phyloP scores from a whole-genome alignment of 2,329 filamentous ascomycete species.

The Trichoderma citrinoviride region DNA sequence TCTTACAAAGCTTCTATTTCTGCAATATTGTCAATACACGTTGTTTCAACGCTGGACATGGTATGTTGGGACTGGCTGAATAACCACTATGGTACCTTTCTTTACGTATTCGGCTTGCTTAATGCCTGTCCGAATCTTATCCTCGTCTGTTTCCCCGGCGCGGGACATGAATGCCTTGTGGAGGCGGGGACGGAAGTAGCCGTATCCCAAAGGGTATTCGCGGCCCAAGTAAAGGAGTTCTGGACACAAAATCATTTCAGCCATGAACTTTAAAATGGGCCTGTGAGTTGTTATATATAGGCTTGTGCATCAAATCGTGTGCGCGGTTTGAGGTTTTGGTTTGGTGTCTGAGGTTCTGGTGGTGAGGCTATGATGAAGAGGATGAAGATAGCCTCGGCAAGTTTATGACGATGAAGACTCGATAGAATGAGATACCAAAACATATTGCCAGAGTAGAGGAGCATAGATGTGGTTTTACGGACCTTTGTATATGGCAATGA shows the following conservation, averaged over 20 bases:
- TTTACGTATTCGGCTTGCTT: constrained; percentile 81
- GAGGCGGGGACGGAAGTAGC: constrained; percentile 76
- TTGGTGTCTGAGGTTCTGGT: too few species aligned
- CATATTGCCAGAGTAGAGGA: too few species aligned
- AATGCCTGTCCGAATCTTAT: constrained; percentile 73
- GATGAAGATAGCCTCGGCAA: neutral
- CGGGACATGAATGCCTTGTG: constrained; percentile 84
- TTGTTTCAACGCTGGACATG: neutral
- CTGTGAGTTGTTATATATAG: too few species aligned
- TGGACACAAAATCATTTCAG: constrained; percentile 37
- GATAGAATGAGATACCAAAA: neutral
- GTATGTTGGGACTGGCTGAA: too few species aligned
- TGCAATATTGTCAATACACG: constrained; percentile 34
- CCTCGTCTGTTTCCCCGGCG: constrained; percentile 65
- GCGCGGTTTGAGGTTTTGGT: too few species aligned
- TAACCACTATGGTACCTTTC: constrained; percentile 61
- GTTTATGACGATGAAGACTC: neutral
- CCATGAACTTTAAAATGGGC: too few species aligned
- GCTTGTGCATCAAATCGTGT: too few species aligned
- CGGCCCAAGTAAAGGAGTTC: constrained; percentile 81
- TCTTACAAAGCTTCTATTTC: constrained; percentile 90
- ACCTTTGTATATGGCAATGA: constrained; percentile 90
- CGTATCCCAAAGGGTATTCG: constrained; percentile 79
- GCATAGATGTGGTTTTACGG: too few species aligned
- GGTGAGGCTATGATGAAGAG: neutral